phyloP scores from a whole-genome alignment of 768 basidiomycete species.

The Vararia minispora region DNA sequence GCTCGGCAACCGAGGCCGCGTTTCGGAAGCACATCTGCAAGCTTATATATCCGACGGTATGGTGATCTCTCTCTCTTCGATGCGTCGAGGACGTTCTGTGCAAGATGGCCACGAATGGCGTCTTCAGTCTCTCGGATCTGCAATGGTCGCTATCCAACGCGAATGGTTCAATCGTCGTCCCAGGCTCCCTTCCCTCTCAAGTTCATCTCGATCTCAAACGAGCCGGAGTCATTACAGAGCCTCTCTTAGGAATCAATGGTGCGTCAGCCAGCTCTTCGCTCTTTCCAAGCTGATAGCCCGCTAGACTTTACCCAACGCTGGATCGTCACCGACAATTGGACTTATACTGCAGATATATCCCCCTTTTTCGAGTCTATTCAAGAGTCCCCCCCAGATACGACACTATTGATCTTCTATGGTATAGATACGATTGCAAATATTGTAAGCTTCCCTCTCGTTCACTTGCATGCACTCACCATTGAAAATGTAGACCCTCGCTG shows the following conservation, averaged over 20 bases:
- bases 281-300: background rate
- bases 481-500: constrained; percentile 31
- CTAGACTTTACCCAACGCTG: constrained; percentile 45
- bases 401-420: constrained; percentile 42
- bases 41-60: too few species aligned
- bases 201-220: constrained; percentile 40
- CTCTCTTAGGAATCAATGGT: constrained; percentile 45
- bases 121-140: constrained; percentile 34
- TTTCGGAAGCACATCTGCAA: too few species aligned
- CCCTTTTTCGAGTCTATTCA: constrained; percentile 26
- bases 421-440: constrained; percentile 49
- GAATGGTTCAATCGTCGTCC: constrained; percentile 42
- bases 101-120: too few species aligned
- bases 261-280: constrained; percentile 4
- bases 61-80: too few species aligned
- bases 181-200: constrained; percentile 40
- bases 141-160: constrained; percentile 43
- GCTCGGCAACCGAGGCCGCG: too few species aligned
- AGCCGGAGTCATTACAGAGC: constrained; percentile 43
- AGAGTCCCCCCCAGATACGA: constrained; percentile 17
- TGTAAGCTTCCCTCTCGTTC: constrained; percentile 20
- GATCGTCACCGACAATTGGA: constrained; percentile 48
- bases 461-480: background rate
- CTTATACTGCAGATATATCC: constrained; percentile 41
- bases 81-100: too few species aligned